A percentile compares a stretch with the other conserved stretches of the same genome.
Evolutionary conservation across 257 asterid species (phyloP).

Genomic region (Anisodus acutangulus): DNA sequence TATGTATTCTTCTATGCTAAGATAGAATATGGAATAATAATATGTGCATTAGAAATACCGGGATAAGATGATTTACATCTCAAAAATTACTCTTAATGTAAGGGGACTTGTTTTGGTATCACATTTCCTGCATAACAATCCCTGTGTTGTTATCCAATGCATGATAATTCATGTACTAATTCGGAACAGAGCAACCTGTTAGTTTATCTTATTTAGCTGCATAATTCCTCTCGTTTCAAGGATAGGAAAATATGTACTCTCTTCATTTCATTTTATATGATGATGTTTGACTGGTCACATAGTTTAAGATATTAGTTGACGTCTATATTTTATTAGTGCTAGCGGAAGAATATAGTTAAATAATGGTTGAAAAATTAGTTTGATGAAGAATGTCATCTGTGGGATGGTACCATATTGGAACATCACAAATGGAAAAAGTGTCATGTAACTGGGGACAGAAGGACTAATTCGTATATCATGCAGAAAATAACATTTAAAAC

Average conservation of each 20-base stretch:
- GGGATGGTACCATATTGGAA: slow-evolving; percentile 6
- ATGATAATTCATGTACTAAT: background rate
- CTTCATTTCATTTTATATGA: background rate
- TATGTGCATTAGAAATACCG: background rate
- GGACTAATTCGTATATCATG: background rate
- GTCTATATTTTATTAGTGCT: background rate
- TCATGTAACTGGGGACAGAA: background rate
- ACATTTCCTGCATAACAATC: slow-evolving; percentile 8
- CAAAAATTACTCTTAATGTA: background rate
- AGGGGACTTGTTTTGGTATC: background rate
- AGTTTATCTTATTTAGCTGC: background rate
- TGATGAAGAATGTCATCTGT: background rate
- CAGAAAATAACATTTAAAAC: background rate
- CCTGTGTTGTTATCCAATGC: background rate
- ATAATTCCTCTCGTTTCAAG: background rate
- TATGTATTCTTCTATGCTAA: background rate
- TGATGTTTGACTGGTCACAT: background rate
- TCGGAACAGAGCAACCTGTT: background rate
- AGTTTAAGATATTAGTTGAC: slow-evolving; percentile 9
- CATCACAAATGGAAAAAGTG: background rate
- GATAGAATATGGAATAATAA: background rate
- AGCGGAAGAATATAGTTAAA: background rate
- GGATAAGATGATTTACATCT: background rate
- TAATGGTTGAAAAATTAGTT: background rate
- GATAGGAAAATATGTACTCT: background rate